Evolutionary conservation across 2,329 filamentous ascomycete species (phyloP), one percentile per base, ranked within the genome.

Genomic region (Fusarium penzigii): DNA sequence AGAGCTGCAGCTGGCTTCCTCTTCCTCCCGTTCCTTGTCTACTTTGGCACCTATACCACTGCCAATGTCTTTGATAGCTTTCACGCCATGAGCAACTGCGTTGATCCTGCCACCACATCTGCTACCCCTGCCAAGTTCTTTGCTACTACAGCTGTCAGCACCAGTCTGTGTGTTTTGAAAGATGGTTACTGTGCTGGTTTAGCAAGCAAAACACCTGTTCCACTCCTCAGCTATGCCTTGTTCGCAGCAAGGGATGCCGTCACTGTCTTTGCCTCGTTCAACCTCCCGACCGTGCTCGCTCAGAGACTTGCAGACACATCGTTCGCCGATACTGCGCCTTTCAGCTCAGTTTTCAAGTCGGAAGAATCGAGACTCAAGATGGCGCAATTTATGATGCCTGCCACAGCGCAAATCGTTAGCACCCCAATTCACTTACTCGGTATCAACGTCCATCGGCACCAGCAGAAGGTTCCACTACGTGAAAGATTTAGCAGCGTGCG

Each of bases 11-110:
- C 65, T 11, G 58, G 49, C 3, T 54, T 58, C 7, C 58, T 63
- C 29, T 56, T 64, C 34, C 51, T 65, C 29, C 62, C 62, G 1
- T 62, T 63, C 17, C 60, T 65, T 9, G 62, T 65, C 45, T 65
- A 65, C 40, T 65, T 65, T 39, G 62, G 62, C 42, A 65, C 62
- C 25, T 65, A 64, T 29, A 62, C 62, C 2, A 65, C 62, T 1
- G 60, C 62, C 42, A 65, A 65, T 46, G 47, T 64, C 39, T 64
- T 65, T 39, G 62, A 65, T 25, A 60, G 62, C 5, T 55, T 65
- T 29, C 52, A 64, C 12, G 58, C 62, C 2, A 51, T 57, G 16
- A 45, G 52, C 17, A 49, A 60, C 48, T 52, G 52, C 29, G 55
- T 45, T 46, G 46, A 64, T 10, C 58, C 58, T 5, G 42, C 57